phyloP scores from a whole-genome alignment of 345 rosid species.

The Rhodamnia rubescens region DNA sequence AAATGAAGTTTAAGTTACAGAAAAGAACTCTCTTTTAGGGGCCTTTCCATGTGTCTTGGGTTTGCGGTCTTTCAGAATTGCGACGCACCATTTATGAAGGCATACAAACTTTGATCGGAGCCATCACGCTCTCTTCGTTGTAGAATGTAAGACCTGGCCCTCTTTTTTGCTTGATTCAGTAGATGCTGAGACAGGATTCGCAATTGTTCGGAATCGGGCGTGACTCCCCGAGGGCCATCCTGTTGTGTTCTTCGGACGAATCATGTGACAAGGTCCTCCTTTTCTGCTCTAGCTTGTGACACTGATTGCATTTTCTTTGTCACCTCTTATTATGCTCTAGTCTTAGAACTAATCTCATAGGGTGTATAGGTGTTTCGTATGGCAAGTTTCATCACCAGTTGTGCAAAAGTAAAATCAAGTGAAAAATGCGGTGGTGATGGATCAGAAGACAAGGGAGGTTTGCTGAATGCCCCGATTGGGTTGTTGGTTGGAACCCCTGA shows the following conservation, averaged over 20 bases:
- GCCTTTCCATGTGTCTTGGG: background rate
- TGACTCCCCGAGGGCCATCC: slow-evolving; percentile 77
- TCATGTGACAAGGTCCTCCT: slow-evolving; percentile 65
- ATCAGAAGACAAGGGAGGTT: slow-evolving; percentile 62
- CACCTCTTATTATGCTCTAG: background rate
- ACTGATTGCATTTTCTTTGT: background rate
- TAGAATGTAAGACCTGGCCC: background rate
- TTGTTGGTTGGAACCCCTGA: slow-evolving; percentile 93
- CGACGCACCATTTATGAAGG: background rate
- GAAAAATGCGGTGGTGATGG: slow-evolving; percentile 61
- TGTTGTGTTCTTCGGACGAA: slow-evolving; percentile 78
- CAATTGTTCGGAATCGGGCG: slow-evolving; percentile 54
- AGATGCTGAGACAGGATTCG: slow-evolving; percentile 76
- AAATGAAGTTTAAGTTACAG: background rate
- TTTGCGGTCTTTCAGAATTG: background rate
- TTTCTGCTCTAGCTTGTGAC: background rate
- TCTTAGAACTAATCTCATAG: slow-evolving; percentile 1
- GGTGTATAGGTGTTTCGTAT: slow-evolving; percentile 61
- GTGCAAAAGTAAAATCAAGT: slow-evolving; percentile 59
- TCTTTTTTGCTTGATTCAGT: background rate
- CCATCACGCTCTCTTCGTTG: background rate
- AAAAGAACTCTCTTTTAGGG: background rate
- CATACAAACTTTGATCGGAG: background rate
- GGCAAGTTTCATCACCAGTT: slow-evolving; percentile 68
- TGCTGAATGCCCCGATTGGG: slow-evolving; percentile 55